phyloP scores from a whole-genome alignment of 176 grass and related monocot genomes.

The Saccharum spontaneum region DNA sequence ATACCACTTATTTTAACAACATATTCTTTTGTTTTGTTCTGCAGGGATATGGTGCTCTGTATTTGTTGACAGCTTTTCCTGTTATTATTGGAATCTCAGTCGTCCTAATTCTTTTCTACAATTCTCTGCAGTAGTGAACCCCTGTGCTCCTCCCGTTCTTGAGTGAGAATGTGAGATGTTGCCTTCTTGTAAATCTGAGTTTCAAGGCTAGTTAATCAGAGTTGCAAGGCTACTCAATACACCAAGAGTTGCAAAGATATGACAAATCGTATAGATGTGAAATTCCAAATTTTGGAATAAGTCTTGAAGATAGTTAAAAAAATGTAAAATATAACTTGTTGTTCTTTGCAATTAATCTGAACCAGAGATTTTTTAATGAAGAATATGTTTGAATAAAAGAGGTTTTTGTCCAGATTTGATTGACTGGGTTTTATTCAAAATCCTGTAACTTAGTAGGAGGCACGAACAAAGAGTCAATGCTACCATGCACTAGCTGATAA shows the following conservation, averaged over 20 bases:
- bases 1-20: background rate
- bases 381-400: background rate
- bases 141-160: constrained; percentile 11
- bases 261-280: constrained; percentile 7
- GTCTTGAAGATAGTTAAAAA: background rate
- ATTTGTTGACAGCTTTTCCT: constrained; percentile 82
- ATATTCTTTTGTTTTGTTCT: constrained; percentile 17
- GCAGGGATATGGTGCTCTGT: constrained; percentile 95
- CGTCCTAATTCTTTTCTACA: constrained; percentile 92
- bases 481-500: background rate
- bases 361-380: background rate
- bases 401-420: background rate
- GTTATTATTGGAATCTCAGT: constrained; percentile 82
- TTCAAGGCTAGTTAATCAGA: too few relatives aligned
- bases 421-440: background rate
- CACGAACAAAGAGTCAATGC: constrained; percentile 10
- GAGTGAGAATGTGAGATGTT: background rate
- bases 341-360: background rate
- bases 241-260: background rate
- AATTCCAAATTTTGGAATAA: background rate
- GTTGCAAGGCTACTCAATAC: background rate
- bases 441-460: constrained; percentile 29
- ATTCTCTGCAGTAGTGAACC: constrained; percentile 75
- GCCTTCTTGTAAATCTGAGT: constrained; percentile 33
- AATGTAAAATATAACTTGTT: background rate